Evolutionary conservation across 441 rosid species (phyloP).

Genomic region (Gossypium aridum): DNA sequence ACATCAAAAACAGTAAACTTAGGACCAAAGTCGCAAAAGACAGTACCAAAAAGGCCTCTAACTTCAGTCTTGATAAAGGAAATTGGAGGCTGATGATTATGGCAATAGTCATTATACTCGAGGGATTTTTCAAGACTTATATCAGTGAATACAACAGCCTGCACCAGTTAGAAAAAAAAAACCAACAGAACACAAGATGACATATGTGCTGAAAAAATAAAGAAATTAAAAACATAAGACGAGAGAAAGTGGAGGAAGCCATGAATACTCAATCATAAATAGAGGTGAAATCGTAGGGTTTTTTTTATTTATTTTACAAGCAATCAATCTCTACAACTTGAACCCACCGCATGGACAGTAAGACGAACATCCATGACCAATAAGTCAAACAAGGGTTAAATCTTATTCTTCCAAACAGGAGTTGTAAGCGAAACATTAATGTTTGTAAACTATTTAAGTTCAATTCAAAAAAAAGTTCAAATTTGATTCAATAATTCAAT

Average conservation of each 20-base stretch:
- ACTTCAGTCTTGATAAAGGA: conserved; percentile 91
- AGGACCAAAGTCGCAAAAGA: conserved; percentile 96
- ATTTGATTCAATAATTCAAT: too few relatives aligned
- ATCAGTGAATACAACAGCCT: conserved; percentile 90
- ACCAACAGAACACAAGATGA: not conserved
- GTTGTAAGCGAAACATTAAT: too few relatives aligned
- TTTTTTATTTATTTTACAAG: not conserved
- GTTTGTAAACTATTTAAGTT: too few relatives aligned
- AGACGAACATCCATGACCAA: too few relatives aligned
- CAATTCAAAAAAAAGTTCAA: too few relatives aligned
- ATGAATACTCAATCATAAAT: not conserved
- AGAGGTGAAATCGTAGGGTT: not conserved
- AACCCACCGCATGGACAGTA: too few relatives aligned
- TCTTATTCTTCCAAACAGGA: too few relatives aligned
- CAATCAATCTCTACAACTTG: too few relatives aligned
- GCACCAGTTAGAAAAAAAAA: conserved; percentile 17
- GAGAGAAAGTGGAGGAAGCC: not conserved
- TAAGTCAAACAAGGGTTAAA: too few relatives aligned
- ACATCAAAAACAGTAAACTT: conserved; percentile 81
- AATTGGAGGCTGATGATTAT: conserved; percentile 68
- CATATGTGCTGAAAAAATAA: not conserved
- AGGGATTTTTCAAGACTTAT: conserved; percentile 55
- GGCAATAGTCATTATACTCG: conserved; percentile 82
- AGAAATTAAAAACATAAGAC: not conserved
- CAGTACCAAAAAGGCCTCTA: conserved; percentile 88